Evolutionary conservation across 208 protist genomes (phyloP).

Genomic region (Hexamita inflata): DNA sequence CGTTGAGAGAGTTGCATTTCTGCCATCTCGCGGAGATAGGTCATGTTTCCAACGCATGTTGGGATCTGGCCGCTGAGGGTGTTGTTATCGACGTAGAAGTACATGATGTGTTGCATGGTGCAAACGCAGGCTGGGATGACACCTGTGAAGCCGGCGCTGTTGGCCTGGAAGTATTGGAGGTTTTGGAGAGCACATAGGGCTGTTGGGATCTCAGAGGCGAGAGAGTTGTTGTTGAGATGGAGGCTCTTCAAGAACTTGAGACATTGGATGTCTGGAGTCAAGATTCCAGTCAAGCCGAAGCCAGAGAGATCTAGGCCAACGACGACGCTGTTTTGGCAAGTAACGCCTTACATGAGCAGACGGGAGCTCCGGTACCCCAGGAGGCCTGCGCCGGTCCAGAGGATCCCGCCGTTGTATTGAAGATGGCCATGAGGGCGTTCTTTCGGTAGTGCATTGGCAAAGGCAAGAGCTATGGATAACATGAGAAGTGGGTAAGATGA

Average conservation of each 20-base stretch:
- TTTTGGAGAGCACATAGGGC: background rate
- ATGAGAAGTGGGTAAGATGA: too few relatives aligned
- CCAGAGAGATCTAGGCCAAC: background rate
- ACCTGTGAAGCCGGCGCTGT: background rate
- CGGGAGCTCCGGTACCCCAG: background rate
- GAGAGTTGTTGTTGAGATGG: background rate
- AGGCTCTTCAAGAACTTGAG: constrained; percentile 13
- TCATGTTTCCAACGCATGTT: background rate
- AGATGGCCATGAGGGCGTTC: background rate
- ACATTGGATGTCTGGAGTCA: background rate
- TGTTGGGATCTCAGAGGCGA: background rate
- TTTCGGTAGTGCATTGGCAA: too few relatives aligned
- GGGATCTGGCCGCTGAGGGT: constrained; percentile 19
- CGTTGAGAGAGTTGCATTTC: constrained; percentile 2
- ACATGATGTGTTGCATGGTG: background rate
- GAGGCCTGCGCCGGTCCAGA: background rate
- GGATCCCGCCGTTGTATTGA: background rate
- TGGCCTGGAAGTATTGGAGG: constrained; percentile 19
- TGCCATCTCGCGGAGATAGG: background rate
- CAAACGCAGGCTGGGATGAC: constrained; percentile 23
- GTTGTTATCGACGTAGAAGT: constrained; percentile 5
- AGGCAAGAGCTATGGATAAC: too few relatives aligned
- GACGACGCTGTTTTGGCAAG: background rate
- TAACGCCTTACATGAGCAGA: constrained; percentile 8
- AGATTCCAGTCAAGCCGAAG: constrained; percentile 1